Evolutionary conservation across 2,329 filamentous ascomycete species (phyloP).

Genomic region (Amylocarpus encephaloides): DNA sequence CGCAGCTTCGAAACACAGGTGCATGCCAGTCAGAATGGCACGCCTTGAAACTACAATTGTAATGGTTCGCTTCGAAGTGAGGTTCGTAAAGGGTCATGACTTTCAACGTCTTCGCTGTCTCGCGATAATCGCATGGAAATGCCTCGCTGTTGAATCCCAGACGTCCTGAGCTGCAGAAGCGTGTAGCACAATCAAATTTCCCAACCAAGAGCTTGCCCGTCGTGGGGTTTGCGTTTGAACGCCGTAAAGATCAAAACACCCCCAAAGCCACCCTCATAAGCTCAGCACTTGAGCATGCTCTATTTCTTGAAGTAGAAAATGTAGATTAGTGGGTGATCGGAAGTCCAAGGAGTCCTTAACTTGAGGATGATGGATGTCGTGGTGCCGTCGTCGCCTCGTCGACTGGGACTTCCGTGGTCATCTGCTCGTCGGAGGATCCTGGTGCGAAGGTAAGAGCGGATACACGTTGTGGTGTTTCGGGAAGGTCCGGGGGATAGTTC

Average conservation of each 20-base stretch:
- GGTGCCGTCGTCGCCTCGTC: neutral
- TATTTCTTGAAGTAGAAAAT: neutral
- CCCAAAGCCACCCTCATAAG: slow-evolving; percentile 1
- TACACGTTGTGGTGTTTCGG: neutral
- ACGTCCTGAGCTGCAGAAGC: too few species aligned
- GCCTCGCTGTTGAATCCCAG: neutral
- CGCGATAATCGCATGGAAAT: neutral
- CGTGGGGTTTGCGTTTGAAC: neutral
- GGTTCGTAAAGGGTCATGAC: neutral
- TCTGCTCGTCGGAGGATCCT: neutral
- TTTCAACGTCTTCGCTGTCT: neutral
- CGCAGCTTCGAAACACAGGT: too few species aligned
- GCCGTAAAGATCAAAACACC: neutral
- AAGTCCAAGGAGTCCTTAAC: neutral
- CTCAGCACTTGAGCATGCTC: slow-evolving; percentile 9
- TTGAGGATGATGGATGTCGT: neutral
- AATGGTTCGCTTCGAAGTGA: too few species aligned
- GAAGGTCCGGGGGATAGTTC: neutral
- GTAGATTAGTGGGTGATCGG: neutral
- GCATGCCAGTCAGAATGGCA: too few species aligned
- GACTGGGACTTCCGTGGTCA: neutral
- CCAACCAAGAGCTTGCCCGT: neutral
- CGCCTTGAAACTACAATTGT: neutral
- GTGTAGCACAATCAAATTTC: neutral
- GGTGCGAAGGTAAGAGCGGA: neutral